Evolutionary conservation across 148 eudicot genomes (phyloP), one percentile per base, ranked within the genome.

Genomic region (Nyssa sinensis): DNA sequence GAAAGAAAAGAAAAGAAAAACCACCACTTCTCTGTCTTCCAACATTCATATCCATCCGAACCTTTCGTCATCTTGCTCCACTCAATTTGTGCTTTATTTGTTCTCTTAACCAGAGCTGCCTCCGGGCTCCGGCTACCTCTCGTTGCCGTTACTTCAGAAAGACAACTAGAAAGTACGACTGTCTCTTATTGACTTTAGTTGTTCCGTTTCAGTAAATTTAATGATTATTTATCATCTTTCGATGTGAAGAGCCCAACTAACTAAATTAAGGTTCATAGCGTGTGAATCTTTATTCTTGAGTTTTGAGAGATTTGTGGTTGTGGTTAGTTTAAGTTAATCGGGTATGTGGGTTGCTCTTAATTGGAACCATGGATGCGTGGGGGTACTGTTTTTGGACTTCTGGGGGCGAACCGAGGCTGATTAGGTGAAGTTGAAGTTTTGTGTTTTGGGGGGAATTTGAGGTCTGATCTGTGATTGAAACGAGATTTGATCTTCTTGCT

Each of bases 301-400:
- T 24, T 34, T 34, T 49, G 74, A 13, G 64, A 70, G 30, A 9
- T 24, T 70, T 58, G 17, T 57, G n/a, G n/a, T n/a, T n/a, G n/a
- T n/a, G 5, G 64, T 31, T 63, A 16, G 24, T 63, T 63, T 30
- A 32, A 32, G 37, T 30, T 30, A 32, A 14, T 72, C 75, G 75
- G 85, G 74, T 39, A 76, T 67, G 73, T 81, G 81, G 85, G 87
- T 78, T 59, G 58, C 53, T 70, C 74, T 81, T 66, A 66, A 74
- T 79, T 71, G 78, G 80, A 69, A 71, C 70, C 61, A 72, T 72
- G 77, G 73, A 63, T 77, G 70, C n/a, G n/a, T n/a, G n/a, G n/a
- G n/a, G n/a, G 77, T 77, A 25, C 69, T 81, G 73, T 65, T 76
- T 77, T n/a, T 81, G 71, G 77, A 84, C 79, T 80, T 77, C 25